phyloP scores from a whole-genome alignment of 495 filamentous ascomycete genomes.

The Penicillium verhagenii region DNA sequence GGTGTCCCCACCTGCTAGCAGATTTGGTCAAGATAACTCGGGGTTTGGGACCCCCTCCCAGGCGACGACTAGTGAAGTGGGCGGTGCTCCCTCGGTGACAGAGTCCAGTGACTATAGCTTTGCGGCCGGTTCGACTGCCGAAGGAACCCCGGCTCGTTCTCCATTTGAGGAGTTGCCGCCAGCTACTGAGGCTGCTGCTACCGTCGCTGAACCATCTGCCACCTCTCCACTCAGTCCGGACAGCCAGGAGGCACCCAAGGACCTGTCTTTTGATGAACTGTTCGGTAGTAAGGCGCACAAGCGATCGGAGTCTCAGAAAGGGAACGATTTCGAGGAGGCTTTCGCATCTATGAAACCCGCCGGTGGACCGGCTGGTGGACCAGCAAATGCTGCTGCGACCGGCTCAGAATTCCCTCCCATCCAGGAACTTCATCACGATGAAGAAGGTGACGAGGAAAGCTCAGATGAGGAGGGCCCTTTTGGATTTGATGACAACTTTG shows the following conservation, averaged over 20 bases:
- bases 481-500: slow-evolving; percentile 92
- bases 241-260: slow-evolving; percentile 24
- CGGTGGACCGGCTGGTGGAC: slow-evolving; percentile 27
- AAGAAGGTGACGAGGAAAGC: slow-evolving; percentile 72
- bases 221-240: slow-evolving; percentile 22
- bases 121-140: slow-evolving; percentile 18
- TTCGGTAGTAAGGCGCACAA: slow-evolving; percentile 56
- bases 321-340: slow-evolving; percentile 48
- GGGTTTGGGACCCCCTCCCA: slow-evolving; percentile 61
- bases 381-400: slow-evolving; percentile 26
- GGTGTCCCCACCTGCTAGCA: slow-evolving; percentile 76
- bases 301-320: slow-evolving; percentile 59
- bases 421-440: slow-evolving; percentile 76
- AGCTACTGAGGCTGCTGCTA: slow-evolving; percentile 23
- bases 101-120: slow-evolving; percentile 28
- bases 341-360: slow-evolving; percentile 43
- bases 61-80: slow-evolving; percentile 31
- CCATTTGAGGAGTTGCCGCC: slow-evolving; percentile 47
- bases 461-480: slow-evolving; percentile 62
- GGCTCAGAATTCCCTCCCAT: slow-evolving; percentile 89
- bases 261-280: slow-evolving; percentile 50
- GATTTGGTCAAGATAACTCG: slow-evolving; percentile 54
- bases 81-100: slow-evolving; percentile 15
- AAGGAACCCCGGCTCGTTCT: slow-evolving; percentile 24
- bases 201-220: slow-evolving; percentile 18